Evolutionary conservation across 1,139 yeast genomes (phyloP).

Genomic region (Hanseniaspora sp.): DNA sequence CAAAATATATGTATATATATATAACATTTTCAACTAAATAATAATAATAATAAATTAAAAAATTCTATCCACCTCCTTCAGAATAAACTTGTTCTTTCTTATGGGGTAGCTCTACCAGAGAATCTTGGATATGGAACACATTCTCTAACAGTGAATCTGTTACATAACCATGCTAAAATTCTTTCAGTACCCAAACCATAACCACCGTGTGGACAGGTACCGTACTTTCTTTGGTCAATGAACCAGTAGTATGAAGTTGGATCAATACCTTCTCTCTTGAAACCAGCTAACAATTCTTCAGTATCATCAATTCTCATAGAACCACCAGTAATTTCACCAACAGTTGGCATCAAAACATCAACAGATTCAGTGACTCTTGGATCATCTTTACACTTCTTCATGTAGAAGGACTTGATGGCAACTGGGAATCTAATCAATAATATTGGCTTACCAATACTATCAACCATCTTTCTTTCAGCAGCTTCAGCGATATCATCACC

Average conservation of each 20-base stretch:
- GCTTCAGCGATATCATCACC: slow-evolving; percentile 99
- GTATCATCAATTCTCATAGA: slow-evolving; percentile 87
- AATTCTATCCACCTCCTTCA: too few species aligned
- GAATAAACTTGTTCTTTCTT: slow-evolving; percentile 15
- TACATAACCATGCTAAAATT: slow-evolving; percentile 94
- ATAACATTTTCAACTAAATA: too few species aligned
- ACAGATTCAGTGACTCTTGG: slow-evolving; percentile 94
- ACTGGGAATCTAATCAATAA: slow-evolving; percentile 90
- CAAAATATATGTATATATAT: too few species aligned
- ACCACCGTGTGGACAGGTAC: slow-evolving; percentile 98
- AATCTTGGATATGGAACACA: slow-evolving; percentile 96
- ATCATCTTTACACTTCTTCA: slow-evolving; percentile 86
- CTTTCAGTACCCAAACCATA: slow-evolving; percentile 98
- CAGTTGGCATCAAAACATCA: slow-evolving; percentile 96
- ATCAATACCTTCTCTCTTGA: slow-evolving; percentile 82
- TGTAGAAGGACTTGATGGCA: slow-evolving; percentile 93
- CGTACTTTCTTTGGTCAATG: slow-evolving; percentile 89
- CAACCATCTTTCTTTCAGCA: slow-evolving; percentile 98
- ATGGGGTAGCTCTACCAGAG: slow-evolving; percentile 96
- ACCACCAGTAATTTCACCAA: slow-evolving; percentile 97
- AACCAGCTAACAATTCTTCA: slow-evolving; percentile 78
- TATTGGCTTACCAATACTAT: slow-evolving; percentile 82
- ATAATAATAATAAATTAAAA: too few species aligned
- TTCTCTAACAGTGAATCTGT: slow-evolving; percentile 95
- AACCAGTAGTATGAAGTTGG: slow-evolving; percentile 86